Conservation (phyloP, 148 eudicot genomes). For the Rhododendron ovatum region DNA sequence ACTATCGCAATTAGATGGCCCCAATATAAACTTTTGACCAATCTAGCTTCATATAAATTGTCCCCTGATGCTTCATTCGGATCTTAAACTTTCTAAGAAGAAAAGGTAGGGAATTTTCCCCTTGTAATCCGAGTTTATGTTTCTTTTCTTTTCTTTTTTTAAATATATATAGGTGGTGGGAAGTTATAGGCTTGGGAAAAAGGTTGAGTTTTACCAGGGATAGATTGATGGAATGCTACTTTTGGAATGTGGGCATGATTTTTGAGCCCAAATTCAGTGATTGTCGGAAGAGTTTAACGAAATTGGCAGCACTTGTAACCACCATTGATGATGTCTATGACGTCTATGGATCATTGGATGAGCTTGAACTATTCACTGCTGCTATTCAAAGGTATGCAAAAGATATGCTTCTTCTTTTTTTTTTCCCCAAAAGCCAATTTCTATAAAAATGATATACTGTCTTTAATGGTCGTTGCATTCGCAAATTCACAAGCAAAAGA, state of each 20-base stretch:
- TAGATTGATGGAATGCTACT: slow-evolving; percentile 9
- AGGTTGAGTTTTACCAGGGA: slow-evolving; percentile 17
- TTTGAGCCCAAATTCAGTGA: slow-evolving; percentile 15
- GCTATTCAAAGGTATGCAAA: too few species aligned
- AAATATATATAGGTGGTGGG: slow-evolving; percentile 16
- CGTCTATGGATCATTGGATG: slow-evolving; percentile 22
- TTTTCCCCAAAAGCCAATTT: too few species aligned
- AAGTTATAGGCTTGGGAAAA: background rate
- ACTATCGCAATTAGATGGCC: too few species aligned
- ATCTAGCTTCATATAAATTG: too few species aligned
- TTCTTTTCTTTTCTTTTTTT: background rate
- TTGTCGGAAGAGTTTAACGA: slow-evolving; percentile 14
- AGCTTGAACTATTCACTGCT: slow-evolving; percentile 1
- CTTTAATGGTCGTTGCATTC: background rate
- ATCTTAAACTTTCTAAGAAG: too few species aligned
- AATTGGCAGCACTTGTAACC: slow-evolving; percentile 8
- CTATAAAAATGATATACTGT: too few species aligned
- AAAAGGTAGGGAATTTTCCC: too few species aligned
- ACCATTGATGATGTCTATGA: slow-evolving; percentile 37
- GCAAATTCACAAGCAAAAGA: background rate
- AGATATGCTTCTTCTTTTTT: too few species aligned
- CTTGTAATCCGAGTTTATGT: too few species aligned
- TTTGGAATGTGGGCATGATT: slow-evolving; percentile 6
- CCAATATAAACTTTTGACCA: too few species aligned
- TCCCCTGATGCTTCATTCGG: too few species aligned